Evolutionary conservation across 768 basidiomycete species (phyloP), one percentile per base, ranked within the genome.

Genomic region (Sporobolomyces roseus): DNA sequence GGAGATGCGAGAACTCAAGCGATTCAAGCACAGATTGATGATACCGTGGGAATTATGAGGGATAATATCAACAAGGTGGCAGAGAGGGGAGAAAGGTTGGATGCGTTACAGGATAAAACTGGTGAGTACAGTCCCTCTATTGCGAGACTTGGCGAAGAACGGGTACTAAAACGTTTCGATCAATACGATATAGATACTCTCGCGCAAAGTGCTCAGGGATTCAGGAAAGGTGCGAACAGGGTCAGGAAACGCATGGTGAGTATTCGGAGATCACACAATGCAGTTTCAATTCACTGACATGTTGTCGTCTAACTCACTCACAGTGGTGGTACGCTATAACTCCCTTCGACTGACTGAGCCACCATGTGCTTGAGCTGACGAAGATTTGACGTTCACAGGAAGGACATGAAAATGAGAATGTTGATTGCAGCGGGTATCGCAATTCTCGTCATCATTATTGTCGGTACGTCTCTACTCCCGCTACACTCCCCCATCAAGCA

Each of bases 181-280:
- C 16, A 14, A 9, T 17, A 9, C 16, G 27, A 6, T 14, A 4
- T 74, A 96, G 96, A 99, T 80, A 96, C 88, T 78, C 85, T 99
- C 63, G 94, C 96, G 35, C 90, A 94, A 48, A 96, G 93, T 30
- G 96, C 96, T n/a, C 94, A 99, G 81, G 92, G 93, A 32, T 99
- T 99, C 86, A 87, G 93, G 70, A 85, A 92, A 72, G 93, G 96
- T 73, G 96, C 96, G 60, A 97, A 97, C 81, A 84, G 91, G 68
- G 96, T 99, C 61, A 87, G 96, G 79, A 99, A 98, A 85, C 91
- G 93, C 77, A 80, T 81, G 80, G 79, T 79, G 78, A 77, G 77
- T 53, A 6, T 3, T 41, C 49, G 32, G 7, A 23, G 17, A 43
- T 7, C 49, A n/a, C n/a, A n/a, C n/a, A n/a, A n/a, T n/a, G n/a